Evolutionary conservation across 352 stramenopile genomes (phyloP).

Genomic region (Pythium brachiatum): DNA sequence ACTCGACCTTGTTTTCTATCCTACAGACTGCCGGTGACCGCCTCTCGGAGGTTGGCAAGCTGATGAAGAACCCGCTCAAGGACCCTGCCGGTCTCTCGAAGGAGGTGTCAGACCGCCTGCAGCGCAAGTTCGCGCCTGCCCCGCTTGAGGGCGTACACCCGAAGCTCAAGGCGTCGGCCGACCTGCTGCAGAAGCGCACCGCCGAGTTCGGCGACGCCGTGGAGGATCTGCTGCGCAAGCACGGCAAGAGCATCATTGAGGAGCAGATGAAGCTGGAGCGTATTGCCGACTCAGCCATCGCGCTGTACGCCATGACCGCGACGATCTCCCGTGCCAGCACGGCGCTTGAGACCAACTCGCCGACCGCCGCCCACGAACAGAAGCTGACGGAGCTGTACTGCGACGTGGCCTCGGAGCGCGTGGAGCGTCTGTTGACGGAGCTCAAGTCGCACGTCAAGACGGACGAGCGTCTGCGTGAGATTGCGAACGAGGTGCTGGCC

Average conservation of each 20-base stretch:
- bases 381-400: conserved; percentile 80
- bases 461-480: conserved; percentile 68
- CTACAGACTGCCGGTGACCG: conserved; percentile 71
- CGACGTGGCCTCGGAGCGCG: conserved; percentile 66
- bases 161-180: conserved; percentile 49
- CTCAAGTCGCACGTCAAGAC: conserved; percentile 62
- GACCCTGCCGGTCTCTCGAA: conserved; percentile 64
- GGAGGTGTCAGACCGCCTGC: conserved; percentile 73
- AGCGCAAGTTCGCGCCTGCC: conserved; percentile 76
- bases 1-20: background rate
- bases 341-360: conserved; percentile 50
- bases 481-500: conserved; percentile 74
- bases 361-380: conserved; percentile 71
- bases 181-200: conserved; percentile 68
- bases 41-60: conserved; percentile 69
- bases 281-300: conserved; percentile 82
- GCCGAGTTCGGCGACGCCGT: conserved; percentile 74
- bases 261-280: conserved; percentile 86
- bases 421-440: conserved; percentile 53
- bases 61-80: conserved; percentile 83
- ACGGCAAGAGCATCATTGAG: conserved; percentile 87
- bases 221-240: conserved; percentile 75
- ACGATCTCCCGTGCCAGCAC: conserved; percentile 79
- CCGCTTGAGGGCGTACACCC: conserved; percentile 71
- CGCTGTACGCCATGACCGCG: conserved; percentile 83